Evolutionary conservation across 495 filamentous ascomycete species (phyloP).

Genomic region (Aspergillus campestris): DNA sequence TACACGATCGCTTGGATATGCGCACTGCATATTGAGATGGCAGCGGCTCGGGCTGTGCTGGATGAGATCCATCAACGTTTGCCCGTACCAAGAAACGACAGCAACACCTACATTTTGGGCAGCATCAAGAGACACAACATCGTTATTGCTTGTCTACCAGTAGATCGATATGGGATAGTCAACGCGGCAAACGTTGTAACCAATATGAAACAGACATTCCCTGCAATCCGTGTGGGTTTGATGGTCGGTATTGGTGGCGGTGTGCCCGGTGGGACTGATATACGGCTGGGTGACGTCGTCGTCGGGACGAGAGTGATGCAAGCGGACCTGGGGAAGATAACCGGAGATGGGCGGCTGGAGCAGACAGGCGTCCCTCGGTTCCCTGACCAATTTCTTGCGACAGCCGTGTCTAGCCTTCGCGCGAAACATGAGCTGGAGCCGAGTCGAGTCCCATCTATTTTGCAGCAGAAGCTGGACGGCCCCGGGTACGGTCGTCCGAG

Average conservation of each 20-base stretch:
- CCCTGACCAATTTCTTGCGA: slow-evolving; percentile 5
- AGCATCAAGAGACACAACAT: slow-evolving; percentile 34
- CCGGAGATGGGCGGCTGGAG: slow-evolving; percentile 7
- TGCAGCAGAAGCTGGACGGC: slow-evolving; percentile 12
- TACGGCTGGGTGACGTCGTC: slow-evolving; percentile 26
- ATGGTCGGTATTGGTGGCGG: slow-evolving; percentile 27
- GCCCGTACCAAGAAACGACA: slow-evolving; percentile 11
- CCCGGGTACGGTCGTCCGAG: slow-evolving; percentile 5
- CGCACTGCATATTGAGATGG: slow-evolving; percentile 24
- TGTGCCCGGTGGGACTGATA: slow-evolving; percentile 14
- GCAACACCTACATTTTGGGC: slow-evolving; percentile 22
- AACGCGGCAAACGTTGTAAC: slow-evolving; percentile 13
- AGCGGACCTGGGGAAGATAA: slow-evolving; percentile 31
- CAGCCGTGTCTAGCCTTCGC: slow-evolving; percentile 14
- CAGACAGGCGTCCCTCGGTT: slow-evolving; percentile 9
- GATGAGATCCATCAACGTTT: slow-evolving; percentile 19
- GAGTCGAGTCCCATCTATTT: slow-evolving; percentile 13
- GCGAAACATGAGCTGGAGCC: slow-evolving; percentile 12
- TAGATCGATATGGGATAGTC: slow-evolving; percentile 12
- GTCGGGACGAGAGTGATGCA: slow-evolving; percentile 34
- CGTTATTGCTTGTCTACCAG: slow-evolving; percentile 37
- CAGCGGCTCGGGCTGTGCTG: slow-evolving; percentile 24
- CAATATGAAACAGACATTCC: slow-evolving; percentile 16
- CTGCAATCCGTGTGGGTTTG: slow-evolving; percentile 21
- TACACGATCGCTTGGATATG: slow-evolving; percentile 34